Conservation (phyloP, 176 grass and related monocot genomes). For the Musa acuminata region DNA sequence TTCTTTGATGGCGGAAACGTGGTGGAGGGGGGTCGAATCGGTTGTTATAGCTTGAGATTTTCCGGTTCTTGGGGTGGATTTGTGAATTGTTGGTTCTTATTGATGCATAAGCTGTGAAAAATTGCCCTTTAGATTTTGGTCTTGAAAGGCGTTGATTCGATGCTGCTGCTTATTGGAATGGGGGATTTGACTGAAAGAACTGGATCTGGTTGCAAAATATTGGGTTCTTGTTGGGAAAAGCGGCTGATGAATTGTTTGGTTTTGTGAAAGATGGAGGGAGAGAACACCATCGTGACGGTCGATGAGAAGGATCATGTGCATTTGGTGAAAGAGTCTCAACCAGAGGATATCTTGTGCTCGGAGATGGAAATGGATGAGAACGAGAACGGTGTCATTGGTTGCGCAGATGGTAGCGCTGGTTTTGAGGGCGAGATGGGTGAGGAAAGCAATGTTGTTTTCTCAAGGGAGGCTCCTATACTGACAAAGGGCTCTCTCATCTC, state of each 20-base stretch:
- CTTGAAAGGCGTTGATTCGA: background rate
- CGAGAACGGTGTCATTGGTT: background rate
- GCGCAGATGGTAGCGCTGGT: background rate
- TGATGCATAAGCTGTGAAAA: background rate
- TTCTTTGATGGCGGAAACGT: background rate
- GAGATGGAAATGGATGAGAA: conserved; percentile 60
- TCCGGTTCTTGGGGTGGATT: background rate
- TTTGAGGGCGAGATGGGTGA: conserved; percentile 26
- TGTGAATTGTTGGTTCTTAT: background rate
- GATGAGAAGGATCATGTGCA: conserved; percentile 25
- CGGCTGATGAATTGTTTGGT: background rate
- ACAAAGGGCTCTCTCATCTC: conserved; percentile 34
- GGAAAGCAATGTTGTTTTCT: conserved; percentile 37
- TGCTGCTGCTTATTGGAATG: conserved; percentile 7
- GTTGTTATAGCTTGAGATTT: background rate
- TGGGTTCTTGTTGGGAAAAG: background rate
- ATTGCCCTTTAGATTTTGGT: background rate
- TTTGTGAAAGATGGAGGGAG: conserved; percentile 28
- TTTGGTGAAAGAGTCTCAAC: conserved; percentile 29
- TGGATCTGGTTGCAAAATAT: background rate
- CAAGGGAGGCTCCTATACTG: conserved; percentile 39
- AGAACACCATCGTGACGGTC: conserved; percentile 20
- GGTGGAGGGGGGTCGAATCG: background rate
- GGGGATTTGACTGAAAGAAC: background rate
- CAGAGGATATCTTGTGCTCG: conserved; percentile 20